Percentiles rank a stretch among this genome's conserved stretches.
Evolutionary conservation across 2,329 filamentous ascomycete species (phyloP).

Genomic region (Fonsecaea erecta): DNA sequence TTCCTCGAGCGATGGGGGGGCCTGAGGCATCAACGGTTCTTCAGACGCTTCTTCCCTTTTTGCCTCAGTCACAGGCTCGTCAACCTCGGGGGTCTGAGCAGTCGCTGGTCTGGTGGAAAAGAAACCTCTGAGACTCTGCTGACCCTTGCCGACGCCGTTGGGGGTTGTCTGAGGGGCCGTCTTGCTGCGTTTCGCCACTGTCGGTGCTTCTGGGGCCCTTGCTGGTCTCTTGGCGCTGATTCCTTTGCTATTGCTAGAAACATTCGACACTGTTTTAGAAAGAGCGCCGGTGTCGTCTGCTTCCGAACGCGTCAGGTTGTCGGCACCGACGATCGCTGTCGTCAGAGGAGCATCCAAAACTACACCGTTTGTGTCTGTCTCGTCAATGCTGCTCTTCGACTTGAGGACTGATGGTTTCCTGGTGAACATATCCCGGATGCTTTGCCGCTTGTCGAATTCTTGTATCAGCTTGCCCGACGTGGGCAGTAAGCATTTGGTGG

Average conservation of each 20-base stretch:
- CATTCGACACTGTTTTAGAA: slow-evolving; percentile 16
- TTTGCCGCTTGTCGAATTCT: slow-evolving; percentile 83
- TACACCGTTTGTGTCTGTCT: background rate
- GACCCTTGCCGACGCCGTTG: slow-evolving; percentile 50
- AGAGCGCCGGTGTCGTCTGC: background rate
- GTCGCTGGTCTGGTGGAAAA: slow-evolving; percentile 67
- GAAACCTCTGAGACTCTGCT: slow-evolving; percentile 75
- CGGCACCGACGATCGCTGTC: background rate
- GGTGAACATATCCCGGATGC: slow-evolving; percentile 91
- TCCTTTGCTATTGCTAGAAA: slow-evolving; percentile 25
- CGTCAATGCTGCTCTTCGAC: slow-evolving; percentile 12
- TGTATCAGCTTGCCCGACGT: slow-evolving; percentile 82
- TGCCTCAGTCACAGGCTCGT: slow-evolving; percentile 14
- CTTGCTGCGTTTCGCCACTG: slow-evolving; percentile 58
- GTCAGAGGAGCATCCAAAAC: background rate
- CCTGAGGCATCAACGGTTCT: background rate
- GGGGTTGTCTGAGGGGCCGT: slow-evolving; percentile 40
- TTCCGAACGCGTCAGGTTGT: background rate
- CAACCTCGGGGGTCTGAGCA: background rate
- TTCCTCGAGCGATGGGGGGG: slow-evolving; percentile 36
- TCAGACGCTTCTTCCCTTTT: background rate
- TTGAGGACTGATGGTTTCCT: slow-evolving; percentile 54
- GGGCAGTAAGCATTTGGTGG: slow-evolving; percentile 68
- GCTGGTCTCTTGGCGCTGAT: slow-evolving; percentile 48
- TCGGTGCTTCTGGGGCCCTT: slow-evolving; percentile 39